These are phyloP conservation scores for Allium cepa DNA, from an alignment of 106 monocot species.

Conservation along the genomic window DNA sequence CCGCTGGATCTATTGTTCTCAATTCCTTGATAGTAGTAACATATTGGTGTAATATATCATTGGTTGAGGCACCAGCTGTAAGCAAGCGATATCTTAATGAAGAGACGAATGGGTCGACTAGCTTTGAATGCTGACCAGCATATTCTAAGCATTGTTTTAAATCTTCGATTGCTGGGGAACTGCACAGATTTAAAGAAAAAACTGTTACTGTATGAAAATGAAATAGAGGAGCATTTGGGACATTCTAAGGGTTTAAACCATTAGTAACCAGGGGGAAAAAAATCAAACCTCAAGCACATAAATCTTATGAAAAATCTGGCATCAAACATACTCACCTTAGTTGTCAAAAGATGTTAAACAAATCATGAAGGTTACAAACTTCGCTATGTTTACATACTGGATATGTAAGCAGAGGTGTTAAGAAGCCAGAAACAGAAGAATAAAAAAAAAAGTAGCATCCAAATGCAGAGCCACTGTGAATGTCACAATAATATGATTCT, in stretches of 20 bases:
- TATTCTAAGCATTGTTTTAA: conserved; percentile 83
- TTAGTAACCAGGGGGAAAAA: neutral
- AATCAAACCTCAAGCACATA: conserved; percentile 1
- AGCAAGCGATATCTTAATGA: conserved; percentile 80
- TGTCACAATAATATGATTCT: neutral
- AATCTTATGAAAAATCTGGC: neutral
- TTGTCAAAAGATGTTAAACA: no score
- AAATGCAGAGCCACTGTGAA: no score
- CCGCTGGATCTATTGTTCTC: conserved; percentile 82
- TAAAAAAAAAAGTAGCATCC: no score
- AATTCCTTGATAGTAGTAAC: conserved; percentile 96
- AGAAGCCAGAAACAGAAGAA: no score
- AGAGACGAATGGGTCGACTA: conserved; percentile 92
- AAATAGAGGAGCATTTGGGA: neutral
- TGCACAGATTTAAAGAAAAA: conserved; percentile 29
- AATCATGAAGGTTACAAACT: no score
- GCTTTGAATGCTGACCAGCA: conserved; percentile 96
- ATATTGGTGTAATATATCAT: conserved; percentile 99
- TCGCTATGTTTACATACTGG: no score
- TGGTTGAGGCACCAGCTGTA: conserved; percentile 97
- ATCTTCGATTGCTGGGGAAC: conserved; percentile 95
- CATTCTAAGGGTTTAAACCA: no score
- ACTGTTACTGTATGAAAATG: neutral
- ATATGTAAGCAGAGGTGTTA: neutral
- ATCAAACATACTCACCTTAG: neutral